phyloP scores from a whole-genome alignment of 257 asterid species.

The Leptodermis oblonga region DNA sequence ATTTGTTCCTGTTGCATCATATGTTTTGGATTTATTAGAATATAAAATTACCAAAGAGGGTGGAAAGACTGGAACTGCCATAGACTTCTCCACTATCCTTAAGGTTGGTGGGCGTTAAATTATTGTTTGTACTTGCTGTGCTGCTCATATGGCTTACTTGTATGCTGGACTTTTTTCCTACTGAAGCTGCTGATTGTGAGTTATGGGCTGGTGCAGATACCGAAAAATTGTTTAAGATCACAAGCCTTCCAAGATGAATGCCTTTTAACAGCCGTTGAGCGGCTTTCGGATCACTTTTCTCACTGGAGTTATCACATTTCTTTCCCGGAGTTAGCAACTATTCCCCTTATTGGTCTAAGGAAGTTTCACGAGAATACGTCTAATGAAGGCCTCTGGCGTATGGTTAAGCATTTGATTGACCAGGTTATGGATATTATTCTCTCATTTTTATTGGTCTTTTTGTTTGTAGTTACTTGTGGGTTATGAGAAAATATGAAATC shows the following conservation, averaged over 20 bases:
- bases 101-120: constrained; percentile 49
- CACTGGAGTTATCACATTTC: constrained; percentile 92
- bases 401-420: constrained; percentile 69
- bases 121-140: constrained; percentile 5
- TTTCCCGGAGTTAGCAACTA: constrained; percentile 81
- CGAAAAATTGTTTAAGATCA: constrained; percentile 66
- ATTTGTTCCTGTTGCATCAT: constrained; percentile 73
- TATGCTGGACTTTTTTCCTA: not conserved
- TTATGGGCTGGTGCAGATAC: constrained; percentile 56
- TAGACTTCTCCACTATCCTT: constrained; percentile 47
- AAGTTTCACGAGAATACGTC: constrained; percentile 51
- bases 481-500: not conserved
- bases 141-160: not conserved
- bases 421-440: constrained; percentile 68
- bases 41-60: constrained; percentile 66
- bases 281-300: constrained; percentile 65
- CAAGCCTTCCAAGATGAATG: constrained; percentile 77
- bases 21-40: constrained; percentile 72
- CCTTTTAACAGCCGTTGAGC: constrained; percentile 55
- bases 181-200: constrained; percentile 16
- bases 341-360: constrained; percentile 65
- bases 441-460: not conserved
- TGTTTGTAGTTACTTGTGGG: not conserved
- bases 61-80: constrained; percentile 37
- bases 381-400: constrained; percentile 54